These are phyloP conservation scores for Phyllosticta paracitricarpa DNA, from an alignment of 2,329 filamentous ascomycete species.

Conservation along the genomic window DNA sequence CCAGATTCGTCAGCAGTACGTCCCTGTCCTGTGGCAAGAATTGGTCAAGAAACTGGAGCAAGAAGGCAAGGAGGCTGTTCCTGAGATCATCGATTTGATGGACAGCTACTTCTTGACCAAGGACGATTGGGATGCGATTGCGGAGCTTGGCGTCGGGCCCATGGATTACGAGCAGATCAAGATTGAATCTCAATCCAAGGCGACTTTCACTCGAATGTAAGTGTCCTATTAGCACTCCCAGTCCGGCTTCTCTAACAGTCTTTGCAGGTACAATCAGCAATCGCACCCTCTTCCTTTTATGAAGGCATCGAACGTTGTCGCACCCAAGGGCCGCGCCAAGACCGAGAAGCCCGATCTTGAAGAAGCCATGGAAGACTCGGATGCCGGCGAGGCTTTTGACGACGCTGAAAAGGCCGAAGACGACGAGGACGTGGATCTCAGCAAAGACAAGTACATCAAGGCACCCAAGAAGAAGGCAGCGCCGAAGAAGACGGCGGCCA, in stretches of 20 bases:
- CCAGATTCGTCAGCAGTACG: constrained; percentile 88
- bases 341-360: constrained; percentile 80
- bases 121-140: constrained; percentile 87
- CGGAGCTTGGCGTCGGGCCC: constrained; percentile 80
- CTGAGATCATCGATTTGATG: constrained; percentile 86
- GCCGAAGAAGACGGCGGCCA: constrained; percentile 28
- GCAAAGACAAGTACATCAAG: constrained; percentile 95
- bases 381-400: constrained; percentile 45
- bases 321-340: constrained; percentile 58
- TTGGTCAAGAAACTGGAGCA: constrained; percentile 63
- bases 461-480: constrained; percentile 59
- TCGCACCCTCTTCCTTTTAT: constrained; percentile 91
- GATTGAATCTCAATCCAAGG: constrained; percentile 77
- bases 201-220: constrained; percentile 79
- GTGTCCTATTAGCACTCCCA: constrained; percentile 27
- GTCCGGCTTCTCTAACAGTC: constrained; percentile 13
- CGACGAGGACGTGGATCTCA: constrained; percentile 71
- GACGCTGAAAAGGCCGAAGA: constrained; percentile 45
- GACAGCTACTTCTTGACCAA: constrained; percentile 92
- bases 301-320: constrained; percentile 71
- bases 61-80: constrained; percentile 73
- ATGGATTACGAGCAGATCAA: constrained; percentile 67
- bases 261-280: constrained; percentile 66
- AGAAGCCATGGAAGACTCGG: constrained; percentile 89
- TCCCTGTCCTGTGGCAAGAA: constrained; percentile 78